Base-by-base conservation (phyloP, 352 stramenopile species). In the Phytophthora sp. region DNA sequence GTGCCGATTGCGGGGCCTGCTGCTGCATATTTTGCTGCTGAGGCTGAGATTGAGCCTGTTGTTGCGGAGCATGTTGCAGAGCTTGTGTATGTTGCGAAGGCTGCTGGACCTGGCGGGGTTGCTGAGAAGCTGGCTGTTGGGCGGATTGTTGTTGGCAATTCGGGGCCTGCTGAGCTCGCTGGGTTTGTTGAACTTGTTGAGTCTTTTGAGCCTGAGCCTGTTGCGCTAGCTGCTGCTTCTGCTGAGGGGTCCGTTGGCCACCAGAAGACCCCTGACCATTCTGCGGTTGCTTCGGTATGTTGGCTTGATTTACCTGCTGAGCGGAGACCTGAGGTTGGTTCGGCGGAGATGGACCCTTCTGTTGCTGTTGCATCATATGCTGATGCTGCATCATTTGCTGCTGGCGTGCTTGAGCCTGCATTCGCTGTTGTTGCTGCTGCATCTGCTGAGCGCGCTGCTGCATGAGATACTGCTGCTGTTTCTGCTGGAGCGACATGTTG, bases 361-460 rank as follows among this genome's bases (percentile, higher is more conserved):
- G 74, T 55, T 71, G 73, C 51, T 79, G 57, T 29, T 69, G 65
- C 59, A 74, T 71, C 47, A 78, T 66, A 35, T 81, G 74, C 54
- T 82, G 70, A 46, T 86, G 77, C 15, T 89, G 75, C 61, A 81
- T 75, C 45, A 73, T 65, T 39, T 74, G 69, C 45, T 87, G 76
- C 23, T 84, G 75, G 15, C 74, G 69, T 42, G 73, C 71, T 52
- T 83, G 71, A n/a, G 58, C 66, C 46, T 76, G 76, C 63, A 84
- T 81, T 51, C 73, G 68, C 42, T 82, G 78, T 56, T 88, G 79
- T 30, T 88, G 81, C 12, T 83, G 76, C 52, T 86, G 74, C 56
- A 86, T 75, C 38, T 88, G 78, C 23, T 78, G 67, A 20, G 69
- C 69, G 21, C 83, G 76, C 49, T 88, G 80, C 53, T 80, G 69